Conservation (phyloP, 2,329 filamentous ascomycete genomes). For the Blastomyces parvus region DNA sequence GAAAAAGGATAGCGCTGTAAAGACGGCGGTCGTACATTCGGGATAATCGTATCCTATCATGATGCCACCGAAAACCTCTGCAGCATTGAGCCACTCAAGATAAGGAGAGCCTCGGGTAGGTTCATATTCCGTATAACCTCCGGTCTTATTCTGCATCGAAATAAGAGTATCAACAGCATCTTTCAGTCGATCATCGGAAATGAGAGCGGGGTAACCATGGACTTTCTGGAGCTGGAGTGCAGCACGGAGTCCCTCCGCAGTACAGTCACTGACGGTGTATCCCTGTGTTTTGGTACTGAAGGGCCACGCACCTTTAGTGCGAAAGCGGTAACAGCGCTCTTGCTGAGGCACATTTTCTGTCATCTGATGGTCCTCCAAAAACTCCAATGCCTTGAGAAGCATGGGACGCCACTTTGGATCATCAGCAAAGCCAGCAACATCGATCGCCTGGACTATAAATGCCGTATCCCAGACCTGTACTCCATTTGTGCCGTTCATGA, state of each 20-base stretch:
- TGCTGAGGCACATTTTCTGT: constrained; percentile 70
- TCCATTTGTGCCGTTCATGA: constrained; percentile 95
- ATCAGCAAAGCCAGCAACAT: constrained; percentile 67
- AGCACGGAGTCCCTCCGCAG: constrained; percentile 80
- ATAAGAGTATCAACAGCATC: constrained; percentile 86
- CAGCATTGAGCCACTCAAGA: constrained; percentile 82
- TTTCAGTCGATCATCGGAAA: constrained; percentile 68
- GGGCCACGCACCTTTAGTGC: constrained; percentile 86
- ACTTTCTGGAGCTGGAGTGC: constrained; percentile 75
- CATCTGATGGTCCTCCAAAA: constrained; percentile 86
- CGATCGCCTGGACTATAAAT: constrained; percentile 73
- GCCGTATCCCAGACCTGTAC: constrained; percentile 96
- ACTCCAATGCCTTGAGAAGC: constrained; percentile 71
- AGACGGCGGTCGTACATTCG: constrained; percentile 91
- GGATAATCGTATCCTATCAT: constrained; percentile 99
- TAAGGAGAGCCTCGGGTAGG: constrained; percentile 64
- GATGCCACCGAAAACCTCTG: constrained; percentile 91
- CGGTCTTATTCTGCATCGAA: constrained; percentile 78
- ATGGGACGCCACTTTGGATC: constrained; percentile 72
- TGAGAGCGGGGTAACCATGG: constrained; percentile 60
- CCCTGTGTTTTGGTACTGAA: constrained; percentile 91
- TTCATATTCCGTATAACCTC: constrained; percentile 87
- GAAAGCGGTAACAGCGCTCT: constrained; percentile 75
- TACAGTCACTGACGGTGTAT: constrained; percentile 91
- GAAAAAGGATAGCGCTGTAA: constrained; percentile 80